A percentile compares a stretch with the other conserved stretches of the same genome.
Evolutionary conservation across 306 rosid genomes (phyloP).

Genomic region (Rosa chinensis): DNA sequence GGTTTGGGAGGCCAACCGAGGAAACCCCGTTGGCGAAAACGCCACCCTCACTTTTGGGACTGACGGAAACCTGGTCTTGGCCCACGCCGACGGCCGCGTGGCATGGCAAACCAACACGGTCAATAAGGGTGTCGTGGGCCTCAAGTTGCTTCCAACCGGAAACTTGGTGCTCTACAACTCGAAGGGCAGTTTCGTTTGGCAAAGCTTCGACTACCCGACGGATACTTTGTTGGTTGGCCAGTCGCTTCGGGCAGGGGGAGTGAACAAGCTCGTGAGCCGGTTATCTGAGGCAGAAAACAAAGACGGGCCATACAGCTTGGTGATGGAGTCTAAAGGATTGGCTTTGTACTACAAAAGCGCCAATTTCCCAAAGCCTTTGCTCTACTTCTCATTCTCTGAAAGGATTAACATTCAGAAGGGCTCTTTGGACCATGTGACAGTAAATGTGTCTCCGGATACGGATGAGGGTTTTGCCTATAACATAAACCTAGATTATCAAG

Average conservation of each 20-base stretch:
- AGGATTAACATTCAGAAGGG: slow-evolving; percentile 16
- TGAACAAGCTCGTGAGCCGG: slow-evolving; percentile 46
- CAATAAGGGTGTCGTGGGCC: slow-evolving; percentile 55
- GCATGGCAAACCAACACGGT: slow-evolving; percentile 63
- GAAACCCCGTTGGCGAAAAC: slow-evolving; percentile 44
- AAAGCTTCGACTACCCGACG: slow-evolving; percentile 57
- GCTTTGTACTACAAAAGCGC: slow-evolving; percentile 29
- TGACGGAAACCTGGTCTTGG: slow-evolving; percentile 54
- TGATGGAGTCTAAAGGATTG: slow-evolving; percentile 23
- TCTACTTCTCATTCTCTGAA: slow-evolving; percentile 34
- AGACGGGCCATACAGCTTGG: slow-evolving; percentile 38
- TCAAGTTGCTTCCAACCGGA: slow-evolving; percentile 54
- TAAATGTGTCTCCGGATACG: slow-evolving; percentile 25
- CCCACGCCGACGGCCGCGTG: slow-evolving; percentile 45
- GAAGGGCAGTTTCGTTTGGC: slow-evolving; percentile 52
- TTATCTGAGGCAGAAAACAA: slow-evolving; percentile 38
- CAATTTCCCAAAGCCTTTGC: slow-evolving; percentile 39
- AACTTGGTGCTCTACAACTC: slow-evolving; percentile 55
- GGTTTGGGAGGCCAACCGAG: slow-evolving; percentile 70
- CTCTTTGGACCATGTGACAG: slow-evolving; percentile 29
- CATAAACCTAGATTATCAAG: slow-evolving; percentile 15
- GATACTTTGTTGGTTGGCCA: slow-evolving; percentile 64
- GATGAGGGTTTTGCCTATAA: slow-evolving; percentile 28
- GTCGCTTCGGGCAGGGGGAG: slow-evolving; percentile 32
- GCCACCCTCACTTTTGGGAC: slow-evolving; percentile 45